phyloP scores from a whole-genome alignment of 352 stramenopile species.

The Phytophthora palmivora region DNA sequence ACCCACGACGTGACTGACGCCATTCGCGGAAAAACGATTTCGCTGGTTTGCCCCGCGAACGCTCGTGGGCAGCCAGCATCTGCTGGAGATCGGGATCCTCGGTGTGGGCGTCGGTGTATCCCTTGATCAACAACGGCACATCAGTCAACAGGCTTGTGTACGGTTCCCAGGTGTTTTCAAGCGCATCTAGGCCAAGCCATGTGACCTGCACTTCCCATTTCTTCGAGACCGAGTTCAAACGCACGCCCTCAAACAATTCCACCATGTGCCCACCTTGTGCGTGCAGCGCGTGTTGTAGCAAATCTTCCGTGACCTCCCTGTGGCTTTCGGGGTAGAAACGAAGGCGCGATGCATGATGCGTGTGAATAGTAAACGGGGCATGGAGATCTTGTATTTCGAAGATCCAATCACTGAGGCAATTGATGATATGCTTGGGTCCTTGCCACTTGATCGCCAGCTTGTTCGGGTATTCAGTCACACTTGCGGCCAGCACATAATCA shows the following conservation, averaged over 20 bases:
- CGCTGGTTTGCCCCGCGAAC: too few relatives aligned
- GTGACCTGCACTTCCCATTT: conserved; percentile 6
- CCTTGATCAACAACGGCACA: conserved; percentile 1
- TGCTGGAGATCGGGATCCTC: too few relatives aligned
- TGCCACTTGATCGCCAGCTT: too few relatives aligned
- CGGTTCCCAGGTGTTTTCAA: conserved; percentile 4
- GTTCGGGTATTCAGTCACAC: not conserved
- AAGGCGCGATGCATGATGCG: not conserved
- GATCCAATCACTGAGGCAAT: not conserved
- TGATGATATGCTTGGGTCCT: too few relatives aligned
- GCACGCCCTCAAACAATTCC: not conserved
- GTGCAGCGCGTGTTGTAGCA: conserved; percentile 7
- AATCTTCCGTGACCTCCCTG: not conserved
- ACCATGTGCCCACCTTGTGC: too few relatives aligned
- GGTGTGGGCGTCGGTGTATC: too few relatives aligned
- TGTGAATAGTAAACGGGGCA: not conserved
- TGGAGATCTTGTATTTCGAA: conserved; percentile 2
- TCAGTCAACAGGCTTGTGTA: not conserved
- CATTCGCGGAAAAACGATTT: too few relatives aligned
- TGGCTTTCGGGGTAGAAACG: not conserved
- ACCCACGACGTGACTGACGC: too few relatives aligned
- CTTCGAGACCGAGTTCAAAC: not conserved
- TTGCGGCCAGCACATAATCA: conserved; percentile 2
- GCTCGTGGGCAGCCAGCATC: too few relatives aligned
- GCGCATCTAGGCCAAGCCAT: not conserved